These are phyloP conservation scores for Quercus phellos DNA, from an alignment of 331 rosid genomes.

Conservation along the genomic window DNA sequence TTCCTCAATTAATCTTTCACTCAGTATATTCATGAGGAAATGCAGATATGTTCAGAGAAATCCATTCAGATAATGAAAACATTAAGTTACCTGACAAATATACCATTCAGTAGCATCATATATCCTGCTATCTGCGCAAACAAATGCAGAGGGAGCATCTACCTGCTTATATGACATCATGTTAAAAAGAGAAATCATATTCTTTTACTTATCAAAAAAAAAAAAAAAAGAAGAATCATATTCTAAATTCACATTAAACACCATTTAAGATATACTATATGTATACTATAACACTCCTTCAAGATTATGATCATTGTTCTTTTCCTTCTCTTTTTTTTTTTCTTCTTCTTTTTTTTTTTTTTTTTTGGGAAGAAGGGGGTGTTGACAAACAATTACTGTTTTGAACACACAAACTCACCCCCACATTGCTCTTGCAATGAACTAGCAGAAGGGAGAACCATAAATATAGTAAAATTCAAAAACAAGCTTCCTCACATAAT, in stretches of 20 bases:
- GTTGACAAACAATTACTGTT: neutral
- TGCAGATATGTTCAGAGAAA: neutral
- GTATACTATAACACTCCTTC: neutral
- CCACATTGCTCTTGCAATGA: no score
- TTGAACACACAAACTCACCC: no score
- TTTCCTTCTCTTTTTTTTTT: neutral
- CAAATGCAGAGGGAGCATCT: constrained; percentile 66
- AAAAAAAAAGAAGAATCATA: neutral
- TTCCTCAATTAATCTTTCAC: neutral
- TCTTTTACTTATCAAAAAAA: neutral
- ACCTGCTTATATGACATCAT: constrained; percentile 45
- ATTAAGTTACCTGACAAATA: constrained; percentile 77
- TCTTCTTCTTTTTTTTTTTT: neutral
- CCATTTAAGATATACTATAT: neutral
- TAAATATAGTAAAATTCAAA: neutral
- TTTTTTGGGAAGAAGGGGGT: neutral
- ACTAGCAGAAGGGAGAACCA: no score
- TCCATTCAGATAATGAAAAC: constrained; percentile 1
- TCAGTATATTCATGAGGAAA: neutral
- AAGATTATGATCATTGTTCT: neutral
- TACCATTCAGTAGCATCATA: constrained; percentile 96
- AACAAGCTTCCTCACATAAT: neutral
- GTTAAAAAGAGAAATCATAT: constrained; percentile 12
- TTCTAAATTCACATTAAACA: neutral
- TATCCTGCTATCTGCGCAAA: constrained; percentile 88